Evolutionary conservation across 208 protist genomes (phyloP).

Genomic region (Wallacemonas sp.): DNA sequence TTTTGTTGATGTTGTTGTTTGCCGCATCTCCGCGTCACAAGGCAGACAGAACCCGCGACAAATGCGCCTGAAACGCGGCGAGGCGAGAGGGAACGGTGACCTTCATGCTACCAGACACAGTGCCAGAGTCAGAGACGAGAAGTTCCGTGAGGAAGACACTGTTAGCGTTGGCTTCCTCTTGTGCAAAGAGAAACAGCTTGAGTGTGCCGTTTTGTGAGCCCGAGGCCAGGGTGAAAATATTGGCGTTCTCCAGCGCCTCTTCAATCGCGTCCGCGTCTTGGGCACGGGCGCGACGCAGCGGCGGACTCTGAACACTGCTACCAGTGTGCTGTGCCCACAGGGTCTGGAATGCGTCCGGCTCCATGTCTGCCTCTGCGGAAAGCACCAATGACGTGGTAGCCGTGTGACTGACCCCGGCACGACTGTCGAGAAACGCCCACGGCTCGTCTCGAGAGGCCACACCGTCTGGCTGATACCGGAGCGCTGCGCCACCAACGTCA

Average conservation of each 20-base stretch:
- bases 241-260: slow-evolving; percentile 32
- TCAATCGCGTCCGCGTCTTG: slow-evolving; percentile 30
- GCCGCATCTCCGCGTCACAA: not conserved
- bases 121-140: slow-evolving; percentile 22
- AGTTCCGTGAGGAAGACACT: slow-evolving; percentile 42
- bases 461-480: not conserved
- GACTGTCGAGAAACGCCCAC: not conserved
- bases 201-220: slow-evolving; percentile 33
- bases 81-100: slow-evolving; percentile 15
- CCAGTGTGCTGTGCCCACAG: not conserved
- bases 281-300: not conserved
- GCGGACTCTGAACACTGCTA: slow-evolving; percentile 23
- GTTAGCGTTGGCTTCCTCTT: slow-evolving; percentile 2
- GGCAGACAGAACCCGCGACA: not conserved
- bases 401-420: not conserved
- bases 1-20: too few relatives aligned
- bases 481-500: not conserved
- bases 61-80: not conserved
- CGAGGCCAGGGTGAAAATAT: slow-evolving; percentile 59
- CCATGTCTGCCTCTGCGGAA: slow-evolving; percentile 37
- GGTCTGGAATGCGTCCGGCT: slow-evolving; percentile 41
- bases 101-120: slow-evolving; percentile 45
- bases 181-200: slow-evolving; percentile 57
- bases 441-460: not conserved
- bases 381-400: slow-evolving; percentile 25